A percentile compares a stretch with the other conserved stretches of the same genome.
Conservation (phyloP, 106 monocot genomes). For the Hemerocallis citrina region DNA sequence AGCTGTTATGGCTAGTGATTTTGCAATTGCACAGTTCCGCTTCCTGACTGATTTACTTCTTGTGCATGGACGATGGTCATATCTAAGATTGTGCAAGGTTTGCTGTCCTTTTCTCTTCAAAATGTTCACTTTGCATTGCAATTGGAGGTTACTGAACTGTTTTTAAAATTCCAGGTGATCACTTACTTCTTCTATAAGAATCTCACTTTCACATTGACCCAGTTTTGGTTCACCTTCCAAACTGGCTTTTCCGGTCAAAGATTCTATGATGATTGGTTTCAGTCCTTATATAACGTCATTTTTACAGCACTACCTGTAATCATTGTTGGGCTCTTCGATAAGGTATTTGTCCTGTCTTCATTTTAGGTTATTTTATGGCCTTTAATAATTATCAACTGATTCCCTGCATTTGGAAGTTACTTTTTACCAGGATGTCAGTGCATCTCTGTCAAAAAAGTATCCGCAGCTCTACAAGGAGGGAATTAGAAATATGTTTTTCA, state of each 20-base stretch:
- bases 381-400: background rate
- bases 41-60: conserved; percentile 94
- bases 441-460: conserved; percentile 77
- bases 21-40: conserved; percentile 98
- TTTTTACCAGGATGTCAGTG: conserved; percentile 80
- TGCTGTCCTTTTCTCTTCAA: background rate
- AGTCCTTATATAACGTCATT: conserved; percentile 96
- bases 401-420: background rate
- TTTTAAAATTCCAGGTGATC: conserved; percentile 60
- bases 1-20: conserved; percentile 99
- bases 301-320: conserved; percentile 97
- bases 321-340: conserved; percentile 92
- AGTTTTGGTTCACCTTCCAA: conserved; percentile 99
- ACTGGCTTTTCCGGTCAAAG: conserved; percentile 98
- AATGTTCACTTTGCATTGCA: background rate
- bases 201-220: conserved; percentile 96
- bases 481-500: conserved; percentile 85
- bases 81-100: conserved; percentile 97
- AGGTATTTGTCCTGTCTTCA: conserved; percentile 43
- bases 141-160: background rate
- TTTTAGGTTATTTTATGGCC: background rate
- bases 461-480: conserved; percentile 92
- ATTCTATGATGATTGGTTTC: conserved; percentile 99
- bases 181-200: conserved; percentile 99
- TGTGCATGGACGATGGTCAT: conserved; percentile 98